Evolutionary conservation across 148 eudicot genomes (phyloP), one percentile per base, ranked within the genome.

Genomic region (Rhododendron simsii): DNA sequence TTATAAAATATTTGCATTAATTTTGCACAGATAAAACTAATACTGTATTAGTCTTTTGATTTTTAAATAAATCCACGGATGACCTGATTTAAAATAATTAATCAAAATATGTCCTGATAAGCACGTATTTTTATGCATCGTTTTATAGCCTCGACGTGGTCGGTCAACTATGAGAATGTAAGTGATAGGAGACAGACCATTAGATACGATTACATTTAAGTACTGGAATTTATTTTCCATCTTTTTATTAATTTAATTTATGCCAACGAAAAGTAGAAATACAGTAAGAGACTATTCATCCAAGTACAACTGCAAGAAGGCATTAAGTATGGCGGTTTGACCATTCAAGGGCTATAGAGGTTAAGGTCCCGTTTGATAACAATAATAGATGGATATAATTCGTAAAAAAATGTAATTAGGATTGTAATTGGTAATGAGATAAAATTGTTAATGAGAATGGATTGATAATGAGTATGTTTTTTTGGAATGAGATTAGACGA

Each of bases 151-250:
- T 67, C 74, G 74, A 67, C 74, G 33, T 26, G 74, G 74, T 67
- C 33, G 51, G 84, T 59, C 84, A 82, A 61, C 71, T 11, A 55
- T 57, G 8, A 81, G 48, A 82, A 59, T 82, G 74, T 37, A 28
- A 82, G 30, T 35, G 50, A 39, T 37, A 9, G 7, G 63, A 67
- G 12, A 33, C 84, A 35, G 20, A 59, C 50, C 50, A 21, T 82
- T 61, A 35, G 74, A 82, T 82, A 35, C 21, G 84, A 23, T 23
- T 39, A 57, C 74, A 37, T 81, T 81, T 81, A 59, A 57, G 48
- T 47, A 53, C 57, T 53, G 16, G 61, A 55, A 55, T 55, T 55
- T 55, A 4, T 65, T n/a, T 65, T n/a, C 0, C 1, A 65, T n/a
- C 3, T n/a, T 8, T 41, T 41, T 5, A 41, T 41, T 21, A 61